Evolutionary conservation across 768 basidiomycete species (phyloP), one percentile per base, ranked within the genome.

Genomic region (Termitomyces sp.): DNA sequence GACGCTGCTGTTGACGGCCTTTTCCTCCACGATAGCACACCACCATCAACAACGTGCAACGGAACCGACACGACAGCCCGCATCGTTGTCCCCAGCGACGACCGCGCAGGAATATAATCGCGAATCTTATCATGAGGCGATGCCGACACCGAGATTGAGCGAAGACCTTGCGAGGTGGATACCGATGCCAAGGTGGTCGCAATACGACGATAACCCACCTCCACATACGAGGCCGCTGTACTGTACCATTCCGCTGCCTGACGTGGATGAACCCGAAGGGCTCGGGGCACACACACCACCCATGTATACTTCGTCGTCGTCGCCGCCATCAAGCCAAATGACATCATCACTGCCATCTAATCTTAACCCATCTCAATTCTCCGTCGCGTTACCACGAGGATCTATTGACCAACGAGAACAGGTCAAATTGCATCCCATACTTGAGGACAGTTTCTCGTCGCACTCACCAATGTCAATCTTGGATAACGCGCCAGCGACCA

Each of bases 171-270:
- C 42, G 22, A 27, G 46, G 14, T 39, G 52, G 53, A 31, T 20
- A 29, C 29, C 29, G 6, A 29, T 29, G 29, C 29, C 53, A 27
- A 42, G 51, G 49, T 12, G 46, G 49, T 12, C 50, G 18, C 5
- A 5, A 14, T 26, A 55, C 13, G 18, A 31, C n/a, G 29, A 39
- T 32, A n/a, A 12, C 31, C 60, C 60, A 13, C 60, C 60, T 20
- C 60, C 57, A 22, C 60, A 58, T 51, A 51, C 53, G 2, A 27
- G 56, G 24, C 46, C 56, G 24, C 8, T 61, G 37, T 61, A 61
- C 39, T 49, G 53, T 48, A 58, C 56, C 12, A 52, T 61, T 13
- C 60, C 60, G 16, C 53, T 61, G 7, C 60, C 60, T 8, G 16
- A 55, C 7, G 22, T 52, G 1, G 14, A 34, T 18, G 47, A 34